Evolutionary conservation across 75 land plant species (phyloP).

Genomic region (Sequoiadendron giganteum): DNA sequence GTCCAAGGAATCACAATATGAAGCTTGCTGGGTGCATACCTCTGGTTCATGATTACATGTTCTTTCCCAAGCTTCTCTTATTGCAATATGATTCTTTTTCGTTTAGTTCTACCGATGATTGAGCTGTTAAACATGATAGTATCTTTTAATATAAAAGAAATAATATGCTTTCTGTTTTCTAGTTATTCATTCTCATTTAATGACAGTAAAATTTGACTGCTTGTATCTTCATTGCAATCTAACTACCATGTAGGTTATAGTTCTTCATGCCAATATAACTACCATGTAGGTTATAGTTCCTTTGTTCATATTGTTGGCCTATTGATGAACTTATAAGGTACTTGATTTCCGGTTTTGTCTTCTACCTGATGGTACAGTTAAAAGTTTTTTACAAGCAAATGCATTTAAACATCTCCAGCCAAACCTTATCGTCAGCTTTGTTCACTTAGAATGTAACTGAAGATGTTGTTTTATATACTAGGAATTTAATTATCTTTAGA

Average conservation of each 20-base stretch:
- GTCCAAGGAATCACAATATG: neutral
- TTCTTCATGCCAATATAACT: too few species aligned
- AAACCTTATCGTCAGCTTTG: neutral
- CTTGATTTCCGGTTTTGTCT: neutral
- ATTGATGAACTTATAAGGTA: neutral
- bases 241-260: too few species aligned
- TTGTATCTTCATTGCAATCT: neutral
- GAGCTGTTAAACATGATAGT: neutral
- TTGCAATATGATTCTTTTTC: neutral
- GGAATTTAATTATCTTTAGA: neutral
- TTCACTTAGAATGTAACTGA: neutral
- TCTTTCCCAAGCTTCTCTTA: neutral
- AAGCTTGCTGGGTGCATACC: too few species aligned
- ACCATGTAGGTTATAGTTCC: neutral
- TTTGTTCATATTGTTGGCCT: neutral
- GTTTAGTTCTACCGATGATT: neutral
- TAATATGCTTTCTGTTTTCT: neutral
- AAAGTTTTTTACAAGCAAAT: neutral
- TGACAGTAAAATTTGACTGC: neutral
- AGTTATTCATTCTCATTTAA: neutral
- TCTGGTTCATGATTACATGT: neutral
- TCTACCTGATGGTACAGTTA: neutral
- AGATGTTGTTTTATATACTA: neutral
- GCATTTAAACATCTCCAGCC: neutral
- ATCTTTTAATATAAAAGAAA: neutral